Base-by-base conservation (phyloP, 352 stramenopile genomes). In the Pythium aquatile region DNA sequence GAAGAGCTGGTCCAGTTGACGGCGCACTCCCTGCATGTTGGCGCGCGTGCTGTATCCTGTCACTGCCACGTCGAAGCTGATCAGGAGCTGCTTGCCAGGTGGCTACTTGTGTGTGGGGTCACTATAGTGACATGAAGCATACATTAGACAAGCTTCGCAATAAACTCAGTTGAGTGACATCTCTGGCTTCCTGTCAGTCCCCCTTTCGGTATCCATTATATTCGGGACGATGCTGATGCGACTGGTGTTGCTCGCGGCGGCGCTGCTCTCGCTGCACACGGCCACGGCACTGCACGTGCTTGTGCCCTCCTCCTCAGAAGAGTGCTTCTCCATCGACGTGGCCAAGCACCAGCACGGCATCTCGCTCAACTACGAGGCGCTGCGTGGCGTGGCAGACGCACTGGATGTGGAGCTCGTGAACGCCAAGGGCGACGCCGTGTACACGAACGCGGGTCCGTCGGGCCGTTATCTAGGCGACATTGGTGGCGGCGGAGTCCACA, bases 351-450 rank as follows among this genome's bases (percentile, higher is more conserved):
- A 96, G 66, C 81, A 94, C 64, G 87, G 87, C 47, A 84, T 96
- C 54, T 96, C 87, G 40, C 81, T 96, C 63, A 96, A 94, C 68
- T 94, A 94, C 68, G 82, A 96, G 52, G 82, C 82, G 42, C 63
- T 96, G 7, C 74, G 75, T 28, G 87, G 87, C 55, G 77, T 89
- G 63, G 81, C 85, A 16, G 85, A 93, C 47, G 70, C 75, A n/a
- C 72, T 96, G 30, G 74, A 86, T 51, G 77, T 77, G 17, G 75
- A 90, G 66, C 69, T 96, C 32, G 81, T 70, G 37, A 83, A 91
- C 63, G 80, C 77, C 63, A 78, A 82, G 55, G 68, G 83, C 42
- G 63, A 76, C 40, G 62, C 81, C 8, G 65, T 94, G 47, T 96
- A 90, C 65, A 59, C 65, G 5, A 78, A 78, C 54, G 76, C 67